Base-by-base conservation (phyloP, 345 rosid genomes). In the Psidium friedrichsthalianum region DNA sequence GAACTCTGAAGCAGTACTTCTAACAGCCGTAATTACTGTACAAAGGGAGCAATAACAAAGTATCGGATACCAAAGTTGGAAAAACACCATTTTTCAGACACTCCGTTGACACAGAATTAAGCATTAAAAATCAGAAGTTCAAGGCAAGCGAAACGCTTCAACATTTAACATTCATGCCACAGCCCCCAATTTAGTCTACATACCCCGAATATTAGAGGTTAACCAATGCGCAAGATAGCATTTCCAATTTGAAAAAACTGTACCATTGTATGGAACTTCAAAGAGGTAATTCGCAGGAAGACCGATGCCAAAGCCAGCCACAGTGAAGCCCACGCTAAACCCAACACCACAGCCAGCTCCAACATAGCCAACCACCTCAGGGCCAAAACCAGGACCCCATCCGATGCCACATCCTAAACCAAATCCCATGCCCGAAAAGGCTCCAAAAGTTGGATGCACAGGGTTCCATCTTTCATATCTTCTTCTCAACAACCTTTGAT, bases 331-430 rank as follows among this genome's bases (percentile, higher is more conserved):
- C 56, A 96, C 99, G 82, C 92, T 94, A 84, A 96, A 96, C 51
- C 99, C 99, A 84, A 93, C 86, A 14, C 99, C 99, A 16, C 98
- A 95, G 82, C 98, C 99, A 51, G 99, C 93, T 86, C 99, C 99
- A 42, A 96, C 94, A 85, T 94, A 95, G 36, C 99, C 98, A 88
- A 95, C 82, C 44, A 93, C 99, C 90, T 94, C 98, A 81, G 98
- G 98, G 51, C 99, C 99, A 83, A 96, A 95, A 52, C 99, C 98
- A 81, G 99, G 99, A 42, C 98, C 99, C 99, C 99, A 96, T 22
- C 99, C 99, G 9, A 96, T 92, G 6, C 99, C 99, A 86, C 99
- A 96, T 13, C 99, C 99, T 85, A 95, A 51, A 52, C 99, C 98
- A 56, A 95, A 56, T 22, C 99, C 99, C 98, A 96, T 94, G 8